Percentiles rank a stretch among this genome's conserved stretches.
These are phyloP conservation scores for Geotrichum carabidarum DNA, from an alignment of 1,139 yeast species.

Conservation along the genomic window DNA sequence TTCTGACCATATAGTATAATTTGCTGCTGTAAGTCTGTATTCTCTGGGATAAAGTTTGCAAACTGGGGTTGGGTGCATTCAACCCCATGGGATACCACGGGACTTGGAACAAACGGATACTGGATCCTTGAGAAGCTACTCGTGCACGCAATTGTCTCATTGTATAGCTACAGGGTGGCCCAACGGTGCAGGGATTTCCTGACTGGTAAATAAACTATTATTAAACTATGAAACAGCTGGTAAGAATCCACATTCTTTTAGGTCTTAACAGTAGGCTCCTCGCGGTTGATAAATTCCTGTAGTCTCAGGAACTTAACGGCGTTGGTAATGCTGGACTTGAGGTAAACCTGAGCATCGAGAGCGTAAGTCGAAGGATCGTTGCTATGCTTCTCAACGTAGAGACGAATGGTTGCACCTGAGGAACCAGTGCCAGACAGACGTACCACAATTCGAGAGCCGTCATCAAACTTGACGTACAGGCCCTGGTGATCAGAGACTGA, in stretches of 20 bases:
- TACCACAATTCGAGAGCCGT: conserved; percentile 82
- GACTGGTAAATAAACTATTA: no score
- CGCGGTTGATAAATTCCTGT: conserved; percentile 71
- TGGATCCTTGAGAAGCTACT: no score
- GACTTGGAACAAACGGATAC: no score
- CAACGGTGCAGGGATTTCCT: no score
- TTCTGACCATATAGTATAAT: no score
- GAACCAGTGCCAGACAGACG: conserved; percentile 98
- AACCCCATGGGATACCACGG: no score
- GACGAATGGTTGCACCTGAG: conserved; percentile 93
- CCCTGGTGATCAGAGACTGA: conserved; percentile 91
- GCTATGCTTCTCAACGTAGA: conserved; percentile 83
- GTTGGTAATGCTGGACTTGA: conserved; percentile 55
- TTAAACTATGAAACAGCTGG: no score
- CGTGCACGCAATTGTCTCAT: no score
- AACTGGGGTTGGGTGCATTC: no score
- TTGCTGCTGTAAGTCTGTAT: no score
- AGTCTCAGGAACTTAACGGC: conserved; percentile 68
- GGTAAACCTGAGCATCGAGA: conserved; percentile 61
- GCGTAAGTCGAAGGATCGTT: conserved; percentile 50
- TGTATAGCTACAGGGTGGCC: no score
- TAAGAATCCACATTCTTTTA: conserved; percentile 29
- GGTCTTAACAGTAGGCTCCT: conserved; percentile 85
- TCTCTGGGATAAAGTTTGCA: no score
- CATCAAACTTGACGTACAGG: conserved; percentile 69